These are phyloP conservation scores for Lipomyces oligophaga DNA, from an alignment of 805 yeast genomes.

Conservation along the genomic window DNA sequence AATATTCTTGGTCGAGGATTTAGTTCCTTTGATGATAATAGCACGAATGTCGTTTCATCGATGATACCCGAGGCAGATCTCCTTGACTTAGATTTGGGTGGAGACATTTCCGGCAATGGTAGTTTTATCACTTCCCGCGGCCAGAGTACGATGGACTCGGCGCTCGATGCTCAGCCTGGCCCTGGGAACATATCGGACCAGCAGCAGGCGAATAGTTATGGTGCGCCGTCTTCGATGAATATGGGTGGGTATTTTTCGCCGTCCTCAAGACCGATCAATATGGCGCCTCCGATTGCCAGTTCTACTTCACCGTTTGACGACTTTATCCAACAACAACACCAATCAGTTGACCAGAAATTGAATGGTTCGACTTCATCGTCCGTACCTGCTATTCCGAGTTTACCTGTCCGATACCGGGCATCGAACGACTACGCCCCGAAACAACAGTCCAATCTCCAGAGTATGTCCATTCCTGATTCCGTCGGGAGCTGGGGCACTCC, in stretches of 20 bases:
- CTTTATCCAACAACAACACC: slow-evolving; percentile 26
- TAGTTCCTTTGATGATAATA: slow-evolving; percentile 17
- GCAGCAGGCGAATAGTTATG: background rate
- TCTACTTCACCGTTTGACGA: slow-evolving; percentile 36
- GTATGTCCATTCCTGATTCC: slow-evolving; percentile 23
- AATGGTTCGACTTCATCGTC: slow-evolving; percentile 9
- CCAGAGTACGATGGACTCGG: no score
- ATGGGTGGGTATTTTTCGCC: slow-evolving; percentile 26
- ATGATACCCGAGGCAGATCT: slow-evolving; percentile 27
- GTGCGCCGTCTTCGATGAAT: slow-evolving; percentile 3
- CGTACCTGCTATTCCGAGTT: no score
- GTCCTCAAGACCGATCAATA: slow-evolving; percentile 5
- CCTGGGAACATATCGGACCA: no score
- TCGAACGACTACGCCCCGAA: slow-evolving; percentile 28
- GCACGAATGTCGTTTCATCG: slow-evolving; percentile 14
- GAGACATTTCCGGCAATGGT: background rate
- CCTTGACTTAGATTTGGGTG: slow-evolving; percentile 16
- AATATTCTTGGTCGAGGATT: slow-evolving; percentile 22
- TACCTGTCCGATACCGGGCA: no score
- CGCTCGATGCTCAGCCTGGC: no score
- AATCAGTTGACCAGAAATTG: slow-evolving; percentile 14
- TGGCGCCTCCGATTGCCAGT: slow-evolving; percentile 33
- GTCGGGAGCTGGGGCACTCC: slow-evolving; percentile 18
- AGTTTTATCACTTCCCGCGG: background rate
- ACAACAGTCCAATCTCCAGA: slow-evolving; percentile 23